Conservation (phyloP, 1,284 basidiomycete species). For the Moniliella sp. region DNA sequence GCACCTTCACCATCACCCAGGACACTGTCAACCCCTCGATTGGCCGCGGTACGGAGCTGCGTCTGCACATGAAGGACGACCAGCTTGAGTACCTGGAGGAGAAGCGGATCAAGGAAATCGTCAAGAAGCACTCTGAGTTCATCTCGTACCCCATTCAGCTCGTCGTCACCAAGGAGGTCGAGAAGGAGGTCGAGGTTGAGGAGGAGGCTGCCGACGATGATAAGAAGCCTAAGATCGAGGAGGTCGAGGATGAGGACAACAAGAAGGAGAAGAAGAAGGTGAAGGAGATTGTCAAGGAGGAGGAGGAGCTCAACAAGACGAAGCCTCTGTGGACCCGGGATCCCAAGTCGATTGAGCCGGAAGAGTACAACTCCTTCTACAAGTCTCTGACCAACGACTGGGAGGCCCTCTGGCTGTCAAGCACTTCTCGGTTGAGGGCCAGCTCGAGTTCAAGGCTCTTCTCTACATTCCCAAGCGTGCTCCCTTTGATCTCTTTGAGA, state of each 20-base stretch:
- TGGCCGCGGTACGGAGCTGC: constrained; percentile 83
- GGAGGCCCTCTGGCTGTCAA: constrained; percentile 91
- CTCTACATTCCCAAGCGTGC: constrained; percentile 64
- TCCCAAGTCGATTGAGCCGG: constrained; percentile 69
- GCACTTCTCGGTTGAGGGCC: constrained; percentile 99
- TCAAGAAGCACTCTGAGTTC: constrained; percentile 99
- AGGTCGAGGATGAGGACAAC: constrained; percentile 53
- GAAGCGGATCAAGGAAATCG: constrained; percentile 96
- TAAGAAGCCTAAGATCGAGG: constrained; percentile 54
- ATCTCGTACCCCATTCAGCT: constrained; percentile 99
- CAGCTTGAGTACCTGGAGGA: constrained; percentile 97
- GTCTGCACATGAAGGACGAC: constrained; percentile 92
- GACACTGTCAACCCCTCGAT: constrained; percentile 72
- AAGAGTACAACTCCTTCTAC: constrained; percentile 94
- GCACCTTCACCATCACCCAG: constrained; percentile 93
- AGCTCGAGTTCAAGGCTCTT: constrained; percentile 97
- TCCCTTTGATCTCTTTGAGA: constrained; percentile 94
- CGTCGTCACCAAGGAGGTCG: constrained; percentile 93
- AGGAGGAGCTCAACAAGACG: constrained; percentile 97
- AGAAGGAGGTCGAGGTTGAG: constrained; percentile 40
- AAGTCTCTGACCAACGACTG: constrained; percentile 99
- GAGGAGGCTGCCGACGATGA: constrained; percentile 51
- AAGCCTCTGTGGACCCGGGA: constrained; percentile 99
- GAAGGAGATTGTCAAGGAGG: constrained; percentile 44
- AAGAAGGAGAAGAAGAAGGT: constrained; percentile 76